Evolutionary conservation across 2,329 filamentous ascomycete species (phyloP), one percentile per base, ranked within the genome.

Genomic region (Alternaria arborescens): DNA sequence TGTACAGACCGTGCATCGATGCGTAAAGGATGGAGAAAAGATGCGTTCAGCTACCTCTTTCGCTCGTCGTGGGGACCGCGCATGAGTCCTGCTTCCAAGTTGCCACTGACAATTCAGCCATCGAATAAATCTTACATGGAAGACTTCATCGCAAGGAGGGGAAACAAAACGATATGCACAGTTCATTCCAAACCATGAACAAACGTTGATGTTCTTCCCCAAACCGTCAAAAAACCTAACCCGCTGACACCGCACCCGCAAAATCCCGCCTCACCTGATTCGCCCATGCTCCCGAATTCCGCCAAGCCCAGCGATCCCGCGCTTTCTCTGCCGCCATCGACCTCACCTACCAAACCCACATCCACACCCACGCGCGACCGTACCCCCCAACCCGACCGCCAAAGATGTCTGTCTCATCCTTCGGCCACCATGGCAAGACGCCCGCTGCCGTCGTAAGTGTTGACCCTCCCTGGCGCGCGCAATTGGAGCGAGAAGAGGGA

Each of bases 381-480:
- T 56, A 57, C 14, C 56, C 61, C 53, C 55, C 58, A 58, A 56
- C 14, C 7, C 48, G 41, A 42, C 60, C 60, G 58, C 61, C 46
- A 65, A 60, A 61, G 32, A 72, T 72, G 70, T 61, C 64, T 40
- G 50, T 68, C 44, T 54, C 60, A 43, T 63, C 60, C 43, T 57
- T 56, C 41, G 62, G 65, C 38, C 60, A 64, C 63, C 65, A 71
- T 60, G 70, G 66, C 56, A 71, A 68, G 63, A 71, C 72, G 58
- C 69, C 71, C 55, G 71, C 72, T 65, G 68, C 71, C 46, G 59
- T 70, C 52, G 72, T 75, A 73, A 70, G 72, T 60, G 46, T 51
- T 46, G 43, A 0, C 48, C 36, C 24, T 7, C 24, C 4, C 24
- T 1, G 1, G 24, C 24, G 28, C 3, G 47, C 30, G 38, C 48